Conservation (phyloP, 2,329 filamentous ascomycete genomes). For the Hyphodiscus sp. region DNA sequence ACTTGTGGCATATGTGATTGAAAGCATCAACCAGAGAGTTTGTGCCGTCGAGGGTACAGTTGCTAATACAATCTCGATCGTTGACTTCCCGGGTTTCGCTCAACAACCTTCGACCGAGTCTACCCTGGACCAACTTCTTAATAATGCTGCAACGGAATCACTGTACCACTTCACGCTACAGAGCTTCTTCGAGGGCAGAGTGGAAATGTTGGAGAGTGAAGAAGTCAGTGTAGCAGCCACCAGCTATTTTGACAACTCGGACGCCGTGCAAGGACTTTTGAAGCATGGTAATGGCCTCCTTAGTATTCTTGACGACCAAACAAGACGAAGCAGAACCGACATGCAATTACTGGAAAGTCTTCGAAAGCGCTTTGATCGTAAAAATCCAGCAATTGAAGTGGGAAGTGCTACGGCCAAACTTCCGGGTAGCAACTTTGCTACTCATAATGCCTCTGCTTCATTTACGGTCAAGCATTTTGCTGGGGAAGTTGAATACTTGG, state of each 20-base stretch:
- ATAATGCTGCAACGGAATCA: slow-evolving; percentile 87
- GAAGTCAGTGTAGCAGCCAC: slow-evolving; percentile 86
- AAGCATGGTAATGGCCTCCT: slow-evolving; percentile 90
- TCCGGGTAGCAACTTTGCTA: slow-evolving; percentile 84
- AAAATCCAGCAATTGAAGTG: slow-evolving; percentile 84
- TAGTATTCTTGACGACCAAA: slow-evolving; percentile 94
- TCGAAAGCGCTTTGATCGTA: slow-evolving; percentile 87
- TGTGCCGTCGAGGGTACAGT: slow-evolving; percentile 85
- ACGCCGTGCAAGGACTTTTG: slow-evolving; percentile 83
- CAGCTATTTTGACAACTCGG: slow-evolving; percentile 96
- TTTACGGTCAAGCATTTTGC: slow-evolving; percentile 96
- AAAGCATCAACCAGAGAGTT: slow-evolving; percentile 82
- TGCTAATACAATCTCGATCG: slow-evolving; percentile 86
- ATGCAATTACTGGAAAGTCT: slow-evolving; percentile 85
- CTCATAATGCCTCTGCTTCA: slow-evolving; percentile 69
- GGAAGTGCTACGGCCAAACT: slow-evolving; percentile 67
- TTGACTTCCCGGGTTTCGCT: slow-evolving; percentile 94
- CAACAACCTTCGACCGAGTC: slow-evolving; percentile 81
- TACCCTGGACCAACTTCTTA: slow-evolving; percentile 83
- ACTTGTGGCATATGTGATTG: slow-evolving; percentile 87
- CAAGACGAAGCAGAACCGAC: slow-evolving; percentile 79
- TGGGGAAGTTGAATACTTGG: slow-evolving; percentile 90
- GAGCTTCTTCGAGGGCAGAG: slow-evolving; percentile 92
- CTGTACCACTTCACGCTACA: slow-evolving; percentile 91
- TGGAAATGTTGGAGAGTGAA: slow-evolving; percentile 88